Base-by-base conservation (phyloP, 495 filamentous ascomycete genomes). In the Alectoria sarmentosa region DNA sequence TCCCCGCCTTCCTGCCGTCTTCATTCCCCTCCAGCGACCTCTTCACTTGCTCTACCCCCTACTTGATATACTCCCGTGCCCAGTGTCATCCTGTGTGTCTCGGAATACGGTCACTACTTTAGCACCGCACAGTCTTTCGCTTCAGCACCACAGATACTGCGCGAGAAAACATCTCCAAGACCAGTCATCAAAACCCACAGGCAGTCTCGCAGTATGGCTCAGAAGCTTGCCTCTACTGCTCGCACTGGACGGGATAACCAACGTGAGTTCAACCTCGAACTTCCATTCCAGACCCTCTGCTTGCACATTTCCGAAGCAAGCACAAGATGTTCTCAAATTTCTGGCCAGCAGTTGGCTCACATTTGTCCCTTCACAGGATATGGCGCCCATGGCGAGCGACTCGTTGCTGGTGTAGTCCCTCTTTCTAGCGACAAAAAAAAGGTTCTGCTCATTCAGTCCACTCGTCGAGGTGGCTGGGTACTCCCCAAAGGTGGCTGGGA, bases 401-500 rank as follows among this genome's bases (percentile, higher is more conserved):
- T 98, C 58, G 95, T 98, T 65, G 92, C 94, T 52, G 94, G 94
- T 65, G 87, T 98, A 44, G 95, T 98, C 38, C 91, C 95, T 74
- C 82, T 87, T 69, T 89, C 85, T 72, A 66, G 76, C 65, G 87
- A 90, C 75, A 88, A 87, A 71, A 88, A 83, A 66, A 82, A 88
- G 76, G 94, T 98, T 61, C 81, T 98, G 70, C 82, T 98, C 74
- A 95, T 98, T 70, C 90, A 96, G 76, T 96, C 92, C 54, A 90
- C 88, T 60, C 83, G 90, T 61, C 89, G 92, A 67, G 84, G 83
- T 64, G 90, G 90, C 66, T 98, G 95, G 94, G 93, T 98, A 46
- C 81, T 98, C 62, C 94, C 94, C 61, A 98, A 98, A 74, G 94
- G 94, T 69, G 94, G 94, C 62, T 98, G 95, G 90, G 94, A 98